phyloP scores from a whole-genome alignment of 2,329 filamentous ascomycete species.

The Hypomyces perniciosus region DNA sequence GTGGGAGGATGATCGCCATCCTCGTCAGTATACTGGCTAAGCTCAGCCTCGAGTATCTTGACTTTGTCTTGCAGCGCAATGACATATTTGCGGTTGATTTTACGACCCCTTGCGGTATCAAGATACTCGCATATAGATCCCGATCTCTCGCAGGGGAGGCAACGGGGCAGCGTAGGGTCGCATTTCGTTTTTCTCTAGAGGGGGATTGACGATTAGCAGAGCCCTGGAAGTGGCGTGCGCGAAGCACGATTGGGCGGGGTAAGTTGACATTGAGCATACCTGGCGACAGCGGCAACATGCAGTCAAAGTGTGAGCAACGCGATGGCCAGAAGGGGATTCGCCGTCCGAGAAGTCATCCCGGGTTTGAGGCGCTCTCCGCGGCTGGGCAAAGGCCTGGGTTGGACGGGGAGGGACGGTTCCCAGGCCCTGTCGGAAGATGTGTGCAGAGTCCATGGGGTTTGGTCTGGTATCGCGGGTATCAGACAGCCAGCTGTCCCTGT shows the following conservation, averaged over 20 bases:
- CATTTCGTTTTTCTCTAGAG: constrained; percentile 87
- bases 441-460: constrained; percentile 51
- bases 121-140: constrained; percentile 93
- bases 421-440: constrained; percentile 55
- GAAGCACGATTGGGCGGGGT: not conserved
- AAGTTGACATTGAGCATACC: constrained; percentile 40
- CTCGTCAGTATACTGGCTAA: constrained; percentile 72
- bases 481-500: not conserved
- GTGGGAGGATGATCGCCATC: constrained; percentile 64
- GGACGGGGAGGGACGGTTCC: constrained; percentile 37
- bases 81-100: constrained; percentile 87
- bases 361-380: constrained; percentile 23
- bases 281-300: constrained; percentile 76
- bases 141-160: constrained; percentile 85
- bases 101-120: constrained; percentile 78
- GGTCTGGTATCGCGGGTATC: constrained; percentile 11
- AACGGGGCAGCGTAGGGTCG: constrained; percentile 86
- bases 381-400: constrained; percentile 25
- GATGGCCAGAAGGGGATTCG: constrained; percentile 44
- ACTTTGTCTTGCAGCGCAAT: constrained; percentile 86
- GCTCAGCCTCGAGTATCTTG: constrained; percentile 71
- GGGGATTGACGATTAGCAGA: not conserved
- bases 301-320: constrained; percentile 73
- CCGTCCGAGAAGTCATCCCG: constrained; percentile 41
- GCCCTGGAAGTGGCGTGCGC: not conserved